phyloP scores from a whole-genome alignment of 2,329 filamentous ascomycete species.

The Aspergillus sp. region DNA sequence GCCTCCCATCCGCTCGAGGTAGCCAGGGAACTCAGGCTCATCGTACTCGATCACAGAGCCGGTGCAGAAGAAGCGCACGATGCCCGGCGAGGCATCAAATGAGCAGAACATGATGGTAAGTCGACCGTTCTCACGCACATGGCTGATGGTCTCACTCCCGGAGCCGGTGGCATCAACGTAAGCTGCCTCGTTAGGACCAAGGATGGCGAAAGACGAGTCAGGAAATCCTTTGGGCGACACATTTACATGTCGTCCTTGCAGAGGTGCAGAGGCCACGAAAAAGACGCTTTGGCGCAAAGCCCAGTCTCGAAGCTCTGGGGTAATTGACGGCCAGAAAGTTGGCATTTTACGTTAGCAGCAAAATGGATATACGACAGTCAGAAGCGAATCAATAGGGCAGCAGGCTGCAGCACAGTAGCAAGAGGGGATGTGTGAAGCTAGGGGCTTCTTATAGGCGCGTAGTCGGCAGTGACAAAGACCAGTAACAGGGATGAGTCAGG shows the following conservation, averaged over 20 bases:
- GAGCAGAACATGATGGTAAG: slow-evolving; percentile 74
- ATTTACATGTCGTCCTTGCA: slow-evolving; percentile 70
- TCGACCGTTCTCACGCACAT: slow-evolving; percentile 75
- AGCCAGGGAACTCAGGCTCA: slow-evolving; percentile 49
- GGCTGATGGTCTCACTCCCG: slow-evolving; percentile 73
- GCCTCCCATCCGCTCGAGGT: slow-evolving; percentile 50
- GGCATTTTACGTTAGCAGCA: slow-evolving; percentile 51
- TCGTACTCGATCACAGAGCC: slow-evolving; percentile 63
- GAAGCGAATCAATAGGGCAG: neutral
- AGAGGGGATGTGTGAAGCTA: neutral
- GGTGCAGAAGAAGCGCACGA: slow-evolving; percentile 65
- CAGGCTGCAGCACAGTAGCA: neutral
- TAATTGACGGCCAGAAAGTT: slow-evolving; percentile 60
- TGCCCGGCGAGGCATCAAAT: slow-evolving; percentile 61
- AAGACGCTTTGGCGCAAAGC: slow-evolving; percentile 69
- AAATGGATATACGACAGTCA: neutral
- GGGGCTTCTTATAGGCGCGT: neutral
- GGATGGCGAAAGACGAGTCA: slow-evolving; percentile 62
- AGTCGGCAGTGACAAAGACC: neutral
- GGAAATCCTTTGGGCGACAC: slow-evolving; percentile 73
- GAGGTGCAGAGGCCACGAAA: slow-evolving; percentile 72
- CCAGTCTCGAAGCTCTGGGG: slow-evolving; percentile 62
- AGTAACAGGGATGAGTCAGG: neutral
- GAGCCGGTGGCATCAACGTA: slow-evolving; percentile 76
- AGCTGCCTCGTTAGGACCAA: slow-evolving; percentile 60